phyloP scores from a whole-genome alignment of 2,329 filamentous ascomycete species.

The Alternaria sp. region DNA sequence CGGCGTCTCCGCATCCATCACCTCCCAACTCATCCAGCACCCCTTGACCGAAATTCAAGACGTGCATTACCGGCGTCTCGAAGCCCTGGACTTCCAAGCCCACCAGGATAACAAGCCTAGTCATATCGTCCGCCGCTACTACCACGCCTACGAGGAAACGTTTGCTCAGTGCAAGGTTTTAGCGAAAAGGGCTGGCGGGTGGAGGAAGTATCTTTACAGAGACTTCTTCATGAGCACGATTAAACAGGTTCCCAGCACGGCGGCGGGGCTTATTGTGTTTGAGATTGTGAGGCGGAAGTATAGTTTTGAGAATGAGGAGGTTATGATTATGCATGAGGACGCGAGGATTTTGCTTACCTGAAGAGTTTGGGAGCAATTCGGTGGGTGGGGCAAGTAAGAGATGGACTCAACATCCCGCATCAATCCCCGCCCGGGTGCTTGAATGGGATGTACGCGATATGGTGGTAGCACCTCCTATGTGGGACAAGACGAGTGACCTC shows the following conservation, averaged over 20 bases:
- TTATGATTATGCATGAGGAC: slow-evolving; percentile 63
- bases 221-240: slow-evolving; percentile 77
- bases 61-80: slow-evolving; percentile 74
- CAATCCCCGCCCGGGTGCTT: background rate
- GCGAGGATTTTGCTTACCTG: slow-evolving; percentile 71
- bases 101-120: slow-evolving; percentile 42
- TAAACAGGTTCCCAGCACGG: slow-evolving; percentile 77
- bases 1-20: slow-evolving; percentile 71
- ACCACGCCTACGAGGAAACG: slow-evolving; percentile 73
- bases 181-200: slow-evolving; percentile 64
- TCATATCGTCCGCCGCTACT: slow-evolving; percentile 65
- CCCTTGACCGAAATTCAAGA: slow-evolving; percentile 74
- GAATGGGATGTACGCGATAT: background rate
- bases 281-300: slow-evolving; percentile 78
- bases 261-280: slow-evolving; percentile 78
- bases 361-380: background rate
- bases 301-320: slow-evolving; percentile 65
- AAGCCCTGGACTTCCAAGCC: slow-evolving; percentile 70
- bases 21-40: slow-evolving; percentile 73
- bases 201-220: slow-evolving; percentile 70
- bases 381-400: background rate
- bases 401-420: background rate
- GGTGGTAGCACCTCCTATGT: background rate
- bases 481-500: background rate
- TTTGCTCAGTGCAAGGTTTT: slow-evolving; percentile 65